Conservation (phyloP, 192 early-diverging fungal genomes). For the Coemansia sp. region DNA sequence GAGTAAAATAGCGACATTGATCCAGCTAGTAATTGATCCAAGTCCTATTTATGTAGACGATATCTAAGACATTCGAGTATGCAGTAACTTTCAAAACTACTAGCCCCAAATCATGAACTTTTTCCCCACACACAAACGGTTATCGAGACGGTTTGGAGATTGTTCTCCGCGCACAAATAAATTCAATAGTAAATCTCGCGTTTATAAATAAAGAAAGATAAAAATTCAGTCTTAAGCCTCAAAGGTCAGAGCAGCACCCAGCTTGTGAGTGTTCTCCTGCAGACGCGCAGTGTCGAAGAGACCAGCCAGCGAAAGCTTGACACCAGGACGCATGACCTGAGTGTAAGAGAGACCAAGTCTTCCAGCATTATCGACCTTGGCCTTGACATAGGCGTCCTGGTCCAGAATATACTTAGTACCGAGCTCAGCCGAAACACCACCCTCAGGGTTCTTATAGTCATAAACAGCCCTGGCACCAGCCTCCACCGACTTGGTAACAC, state of each 20-base stretch:
- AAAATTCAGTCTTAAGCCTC: constrained; percentile 69
- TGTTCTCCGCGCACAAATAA: neutral
- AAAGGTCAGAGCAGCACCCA: constrained; percentile 87
- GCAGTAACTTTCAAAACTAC: neutral
- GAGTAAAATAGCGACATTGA: constrained; percentile 4
- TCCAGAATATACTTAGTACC: constrained; percentile 94
- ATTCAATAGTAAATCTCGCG: neutral
- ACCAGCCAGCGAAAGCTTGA: constrained; percentile 92
- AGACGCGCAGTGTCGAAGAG: constrained; percentile 92
- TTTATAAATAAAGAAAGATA: neutral
- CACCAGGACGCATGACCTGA: constrained; percentile 86
- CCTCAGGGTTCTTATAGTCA: constrained; percentile 76
- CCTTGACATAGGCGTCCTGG: constrained; percentile 86
- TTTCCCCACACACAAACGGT: neutral
- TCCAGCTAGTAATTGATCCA: neutral
- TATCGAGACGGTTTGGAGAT: neutral
- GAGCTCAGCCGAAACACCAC: constrained; percentile 80
- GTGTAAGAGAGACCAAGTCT: constrained; percentile 92
- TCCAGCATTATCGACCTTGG: constrained; percentile 81
- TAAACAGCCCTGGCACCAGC: constrained; percentile 94
- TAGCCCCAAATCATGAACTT: neutral
- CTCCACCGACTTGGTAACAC: constrained; percentile 86
- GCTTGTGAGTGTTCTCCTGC: constrained; percentile 92
- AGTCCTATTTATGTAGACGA: constrained; percentile 2
- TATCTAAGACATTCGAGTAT: neutral